Conservation (phyloP, 2,329 filamentous ascomycete species). For the Atkinsonella texensis region DNA sequence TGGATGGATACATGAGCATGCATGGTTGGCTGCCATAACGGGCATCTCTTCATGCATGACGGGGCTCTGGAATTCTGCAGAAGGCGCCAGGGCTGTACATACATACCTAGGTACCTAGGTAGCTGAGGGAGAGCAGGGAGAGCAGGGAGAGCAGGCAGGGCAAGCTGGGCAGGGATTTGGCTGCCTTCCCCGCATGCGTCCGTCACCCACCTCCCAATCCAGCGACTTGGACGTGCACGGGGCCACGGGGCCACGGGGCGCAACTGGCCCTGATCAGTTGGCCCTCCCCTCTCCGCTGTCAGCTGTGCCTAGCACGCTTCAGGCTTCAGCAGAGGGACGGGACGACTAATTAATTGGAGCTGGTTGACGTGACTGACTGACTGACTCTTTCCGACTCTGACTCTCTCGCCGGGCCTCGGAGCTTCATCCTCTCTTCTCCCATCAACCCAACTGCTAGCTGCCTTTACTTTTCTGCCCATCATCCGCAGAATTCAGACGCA, state of each 20-base stretch:
- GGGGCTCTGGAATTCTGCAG: not conserved
- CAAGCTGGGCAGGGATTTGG: not conserved
- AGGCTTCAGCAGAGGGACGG: too few relatives aligned
- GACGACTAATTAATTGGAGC: too few relatives aligned
- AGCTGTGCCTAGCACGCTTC: conserved; percentile 5
- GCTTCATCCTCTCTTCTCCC: conserved; percentile 1
- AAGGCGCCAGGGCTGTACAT: too few relatives aligned
- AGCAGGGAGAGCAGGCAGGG: not conserved
- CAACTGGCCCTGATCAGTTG: too few relatives aligned
- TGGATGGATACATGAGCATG: too few relatives aligned
- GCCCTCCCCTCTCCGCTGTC: not conserved
- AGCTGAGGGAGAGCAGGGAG: too few relatives aligned
- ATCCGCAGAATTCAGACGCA: not conserved
- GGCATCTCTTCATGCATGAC: not conserved
- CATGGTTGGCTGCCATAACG: not conserved
- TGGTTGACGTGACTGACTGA: too few relatives aligned
- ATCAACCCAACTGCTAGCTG: conserved; percentile 1
- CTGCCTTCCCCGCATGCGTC: not conserved
- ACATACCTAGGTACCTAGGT: too few relatives aligned
- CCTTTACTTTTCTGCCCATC: too few relatives aligned
- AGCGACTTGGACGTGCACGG: too few relatives aligned
- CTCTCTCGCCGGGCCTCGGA: conserved; percentile 2
- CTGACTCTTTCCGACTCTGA: too few relatives aligned
- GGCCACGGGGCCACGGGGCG: too few relatives aligned
- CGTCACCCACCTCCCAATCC: not conserved